Conservation (phyloP, 2,329 filamentous ascomycete genomes). For the Aspergillaceae sp. region DNA sequence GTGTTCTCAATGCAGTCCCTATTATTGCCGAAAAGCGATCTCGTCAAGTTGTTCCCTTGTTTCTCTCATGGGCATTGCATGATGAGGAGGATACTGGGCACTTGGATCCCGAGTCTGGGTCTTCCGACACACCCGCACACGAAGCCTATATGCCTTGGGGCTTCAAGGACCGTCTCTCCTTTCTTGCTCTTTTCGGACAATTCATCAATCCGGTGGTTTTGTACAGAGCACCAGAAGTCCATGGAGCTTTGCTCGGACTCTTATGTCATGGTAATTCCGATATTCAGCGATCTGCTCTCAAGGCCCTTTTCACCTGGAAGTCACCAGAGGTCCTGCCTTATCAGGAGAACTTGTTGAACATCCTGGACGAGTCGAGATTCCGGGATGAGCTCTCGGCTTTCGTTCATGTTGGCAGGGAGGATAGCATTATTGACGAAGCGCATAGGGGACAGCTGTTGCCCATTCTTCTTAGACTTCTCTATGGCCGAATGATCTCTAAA, state of each 20-base stretch:
- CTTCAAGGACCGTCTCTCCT: conserved; percentile 67
- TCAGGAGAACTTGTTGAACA: conserved; percentile 72
- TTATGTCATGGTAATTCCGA: conserved; percentile 84
- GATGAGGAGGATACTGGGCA: conserved; percentile 35
- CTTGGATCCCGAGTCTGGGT: neutral
- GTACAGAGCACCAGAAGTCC: conserved; percentile 68
- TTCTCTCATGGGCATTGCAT: conserved; percentile 68
- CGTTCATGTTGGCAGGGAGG: conserved; percentile 59
- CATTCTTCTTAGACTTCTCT: conserved; percentile 75
- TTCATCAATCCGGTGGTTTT: conserved; percentile 82
- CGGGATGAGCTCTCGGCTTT: conserved; percentile 90
- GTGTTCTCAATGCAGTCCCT: conserved; percentile 65
- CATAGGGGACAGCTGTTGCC: conserved; percentile 72
- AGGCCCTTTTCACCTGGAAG: conserved; percentile 85
- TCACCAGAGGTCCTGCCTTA: conserved; percentile 65
- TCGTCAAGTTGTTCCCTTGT: conserved; percentile 72
- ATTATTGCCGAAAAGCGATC: conserved; percentile 77
- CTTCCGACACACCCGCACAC: conserved; percentile 5
- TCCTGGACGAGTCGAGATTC: conserved; percentile 85
- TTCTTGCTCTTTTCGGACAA: conserved; percentile 71
- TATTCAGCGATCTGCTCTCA: conserved; percentile 75
- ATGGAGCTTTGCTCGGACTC: conserved; percentile 63
- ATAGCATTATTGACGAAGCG: conserved; percentile 60
- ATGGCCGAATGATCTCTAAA: conserved; percentile 78
- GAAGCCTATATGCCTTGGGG: conserved; percentile 31